These are phyloP conservation scores for Microbotryum scabiosae DNA, from an alignment of 1,284 basidiomycete species.

Conservation along the genomic window DNA sequence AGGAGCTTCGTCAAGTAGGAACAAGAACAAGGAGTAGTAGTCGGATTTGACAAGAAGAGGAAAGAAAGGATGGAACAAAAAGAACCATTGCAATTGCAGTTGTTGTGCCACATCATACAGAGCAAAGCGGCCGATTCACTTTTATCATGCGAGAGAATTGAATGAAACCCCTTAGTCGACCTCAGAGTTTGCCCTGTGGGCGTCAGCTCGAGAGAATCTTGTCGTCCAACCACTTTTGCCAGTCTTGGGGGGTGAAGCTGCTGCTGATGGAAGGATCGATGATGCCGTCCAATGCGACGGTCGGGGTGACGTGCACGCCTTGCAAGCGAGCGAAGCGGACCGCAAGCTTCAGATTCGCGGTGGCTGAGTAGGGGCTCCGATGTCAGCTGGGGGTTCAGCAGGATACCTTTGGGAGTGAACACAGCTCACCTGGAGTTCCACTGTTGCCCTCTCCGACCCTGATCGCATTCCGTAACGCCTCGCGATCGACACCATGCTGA, in stretches of 20 bases:
- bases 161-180: too few species aligned
- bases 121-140: too few species aligned
- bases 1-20: too few species aligned
- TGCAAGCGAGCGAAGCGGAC: conserved; percentile 35
- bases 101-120: too few species aligned
- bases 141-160: too few species aligned
- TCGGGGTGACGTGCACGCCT: conserved; percentile 43
- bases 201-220: conserved; percentile 45
- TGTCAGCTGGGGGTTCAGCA: neutral
- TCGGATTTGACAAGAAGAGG: too few species aligned
- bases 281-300: conserved; percentile 50
- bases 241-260: conserved; percentile 73
- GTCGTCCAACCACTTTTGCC: conserved; percentile 67
- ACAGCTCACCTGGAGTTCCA: conserved; percentile 32
- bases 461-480: conserved; percentile 37
- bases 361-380: conserved; percentile 2
- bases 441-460: conserved; percentile 39
- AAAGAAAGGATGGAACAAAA: too few species aligned
- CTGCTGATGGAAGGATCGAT: conserved; percentile 69
- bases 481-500: conserved; percentile 34
- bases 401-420: neutral
- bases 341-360: conserved; percentile 29
- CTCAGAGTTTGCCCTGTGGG: too few species aligned
- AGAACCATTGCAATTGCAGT: too few species aligned
- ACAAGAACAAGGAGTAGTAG: too few species aligned